Conservation (phyloP, 1,284 basidiomycete species). For the Phaffia rhodozyma region DNA sequence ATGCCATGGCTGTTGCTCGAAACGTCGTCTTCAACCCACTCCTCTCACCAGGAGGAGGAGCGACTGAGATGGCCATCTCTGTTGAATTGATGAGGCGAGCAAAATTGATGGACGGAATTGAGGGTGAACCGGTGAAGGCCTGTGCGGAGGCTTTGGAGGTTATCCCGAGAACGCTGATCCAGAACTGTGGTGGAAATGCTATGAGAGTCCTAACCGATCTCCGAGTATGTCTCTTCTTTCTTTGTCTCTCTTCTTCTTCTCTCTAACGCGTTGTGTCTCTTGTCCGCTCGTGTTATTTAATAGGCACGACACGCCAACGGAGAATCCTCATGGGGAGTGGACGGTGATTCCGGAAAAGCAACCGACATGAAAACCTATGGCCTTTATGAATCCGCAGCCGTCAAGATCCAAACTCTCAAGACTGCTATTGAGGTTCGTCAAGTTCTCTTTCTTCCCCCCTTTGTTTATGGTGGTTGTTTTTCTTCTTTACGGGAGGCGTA, state of each 20-base stretch:
- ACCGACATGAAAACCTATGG: conserved; percentile 93
- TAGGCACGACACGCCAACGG: conserved; percentile 91
- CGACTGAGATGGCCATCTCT: conserved; percentile 94
- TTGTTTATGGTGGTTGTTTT: neutral
- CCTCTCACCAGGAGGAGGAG: conserved; percentile 87
- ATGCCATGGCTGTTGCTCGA: conserved; percentile 93
- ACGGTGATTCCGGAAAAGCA: conserved; percentile 89
- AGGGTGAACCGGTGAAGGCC: conserved; percentile 80
- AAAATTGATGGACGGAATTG: conserved; percentile 65
- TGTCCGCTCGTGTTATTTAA: neutral
- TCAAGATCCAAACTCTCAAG: conserved; percentile 97
- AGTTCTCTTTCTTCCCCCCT: neutral
- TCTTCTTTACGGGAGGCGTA: neutral
- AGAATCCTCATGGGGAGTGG: conserved; percentile 80
- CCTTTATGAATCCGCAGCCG: conserved; percentile 85
- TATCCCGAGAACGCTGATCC: conserved; percentile 86
- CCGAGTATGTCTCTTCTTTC: conserved; percentile 44
- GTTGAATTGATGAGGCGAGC: conserved; percentile 80
- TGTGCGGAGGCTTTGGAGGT: conserved; percentile 96
- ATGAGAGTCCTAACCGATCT: conserved; percentile 87
- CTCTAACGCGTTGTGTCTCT: conserved; percentile 1
- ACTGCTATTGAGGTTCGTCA: conserved; percentile 64
- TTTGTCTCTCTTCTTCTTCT: conserved; percentile 7
- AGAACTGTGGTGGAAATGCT: conserved; percentile 91
- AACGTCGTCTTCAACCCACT: conserved; percentile 93